Conservation (phyloP, 2,329 filamentous ascomycete species). For the Pseudogymnoascus verrucosus region DNA sequence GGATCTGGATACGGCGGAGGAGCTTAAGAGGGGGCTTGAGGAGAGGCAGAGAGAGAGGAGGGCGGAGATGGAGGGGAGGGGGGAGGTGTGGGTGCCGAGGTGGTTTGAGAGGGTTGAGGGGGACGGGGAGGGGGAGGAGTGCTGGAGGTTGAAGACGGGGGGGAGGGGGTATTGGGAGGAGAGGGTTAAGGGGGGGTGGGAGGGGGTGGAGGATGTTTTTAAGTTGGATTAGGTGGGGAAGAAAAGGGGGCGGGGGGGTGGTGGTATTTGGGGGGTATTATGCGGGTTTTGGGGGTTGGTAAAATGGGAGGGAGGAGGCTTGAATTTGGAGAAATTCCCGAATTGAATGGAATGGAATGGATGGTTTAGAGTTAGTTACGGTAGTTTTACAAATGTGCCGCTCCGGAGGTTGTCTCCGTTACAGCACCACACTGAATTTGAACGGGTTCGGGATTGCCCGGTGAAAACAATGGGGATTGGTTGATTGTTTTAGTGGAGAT, state of each 20-base stretch:
- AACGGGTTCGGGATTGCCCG: background rate
- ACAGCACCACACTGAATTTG: too few relatives aligned
- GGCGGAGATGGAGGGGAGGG: constrained; percentile 65
- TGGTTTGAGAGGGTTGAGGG: constrained; percentile 72
- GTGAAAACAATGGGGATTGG: background rate
- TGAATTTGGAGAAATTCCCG: background rate
- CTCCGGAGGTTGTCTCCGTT: too few relatives aligned
- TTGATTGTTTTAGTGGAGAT: too few relatives aligned
- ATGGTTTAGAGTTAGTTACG: too few relatives aligned
- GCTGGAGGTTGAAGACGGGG: constrained; percentile 69
- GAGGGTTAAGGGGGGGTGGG: constrained; percentile 61
- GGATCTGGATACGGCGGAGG: constrained; percentile 75
- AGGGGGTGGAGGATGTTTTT: constrained; percentile 45
- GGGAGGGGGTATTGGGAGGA: constrained; percentile 94
- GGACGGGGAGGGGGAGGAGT: constrained; percentile 51
- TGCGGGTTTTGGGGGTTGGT: background rate
- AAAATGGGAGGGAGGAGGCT: background rate
- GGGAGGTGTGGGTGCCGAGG: constrained; percentile 62
- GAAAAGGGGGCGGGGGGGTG: background rate
- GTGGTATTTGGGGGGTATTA: background rate
- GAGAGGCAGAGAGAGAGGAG: constrained; percentile 74
- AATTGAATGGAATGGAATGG: background rate
- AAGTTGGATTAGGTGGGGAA: constrained; percentile 13
- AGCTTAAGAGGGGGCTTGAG: constrained; percentile 73
- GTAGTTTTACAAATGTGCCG: too few relatives aligned